Percentiles rank a stretch among this genome's conserved stretches.
Conservation (phyloP, 495 filamentous ascomycete genomes). For the Gamarada debralockiae region DNA sequence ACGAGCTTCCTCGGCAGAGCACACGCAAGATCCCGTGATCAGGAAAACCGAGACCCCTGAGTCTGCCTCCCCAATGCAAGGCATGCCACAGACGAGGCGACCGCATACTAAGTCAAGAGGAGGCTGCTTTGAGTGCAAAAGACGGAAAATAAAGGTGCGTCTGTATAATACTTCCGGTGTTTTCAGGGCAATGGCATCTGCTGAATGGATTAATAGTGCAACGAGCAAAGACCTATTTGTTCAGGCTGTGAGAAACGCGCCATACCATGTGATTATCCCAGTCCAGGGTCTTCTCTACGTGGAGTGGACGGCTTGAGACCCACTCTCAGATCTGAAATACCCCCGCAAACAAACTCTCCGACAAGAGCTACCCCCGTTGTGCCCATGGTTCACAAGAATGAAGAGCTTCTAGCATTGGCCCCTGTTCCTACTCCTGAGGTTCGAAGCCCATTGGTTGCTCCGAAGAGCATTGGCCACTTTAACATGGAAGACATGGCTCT, state of each 20-base stretch:
- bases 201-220: neutral
- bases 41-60: neutral
- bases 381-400: too few relatives aligned
- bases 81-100: constrained; percentile 2
- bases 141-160: constrained; percentile 14
- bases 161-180: neutral
- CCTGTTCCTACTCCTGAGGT: neutral
- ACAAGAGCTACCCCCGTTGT: too few relatives aligned
- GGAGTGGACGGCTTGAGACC: neutral
- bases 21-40: too few relatives aligned
- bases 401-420: neutral
- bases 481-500: constrained; percentile 15
- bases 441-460: neutral
- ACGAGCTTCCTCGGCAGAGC: neutral
- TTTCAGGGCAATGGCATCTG: neutral
- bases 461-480: constrained; percentile 1
- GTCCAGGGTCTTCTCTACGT: neutral
- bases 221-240: constrained; percentile 9
- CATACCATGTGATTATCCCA: constrained; percentile 6
- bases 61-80: neutral
- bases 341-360: too few relatives aligned
- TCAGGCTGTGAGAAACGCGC: constrained; percentile 8
- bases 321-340: neutral
- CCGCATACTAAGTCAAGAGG: constrained; percentile 12
- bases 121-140: constrained; percentile 15